Percentiles rank a stretch among this genome's conserved stretches.
phyloP scores from a whole-genome alignment of 495 filamentous ascomycete genomes.

The Neurospora sp. region DNA sequence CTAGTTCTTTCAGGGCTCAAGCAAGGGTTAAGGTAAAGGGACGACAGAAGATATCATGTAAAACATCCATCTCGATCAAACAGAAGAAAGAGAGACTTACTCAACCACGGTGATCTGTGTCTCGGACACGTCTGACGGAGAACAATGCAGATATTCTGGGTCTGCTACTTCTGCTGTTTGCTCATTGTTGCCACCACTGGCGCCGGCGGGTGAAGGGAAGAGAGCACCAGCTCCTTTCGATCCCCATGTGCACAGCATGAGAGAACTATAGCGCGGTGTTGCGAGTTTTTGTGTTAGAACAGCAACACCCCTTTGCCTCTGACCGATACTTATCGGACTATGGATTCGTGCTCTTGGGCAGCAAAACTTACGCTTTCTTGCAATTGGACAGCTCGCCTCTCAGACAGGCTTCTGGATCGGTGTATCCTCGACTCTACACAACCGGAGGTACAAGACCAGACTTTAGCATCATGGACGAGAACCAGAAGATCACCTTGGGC shows the following conservation, averaged over 20 bases:
- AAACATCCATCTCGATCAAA: background rate
- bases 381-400: conserved; percentile 16
- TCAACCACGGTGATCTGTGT: conserved; percentile 43
- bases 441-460: background rate
- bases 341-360: background rate
- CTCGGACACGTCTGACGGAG: conserved; percentile 31
- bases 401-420: conserved; percentile 24
- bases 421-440: conserved; percentile 23
- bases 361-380: conserved; percentile 20
- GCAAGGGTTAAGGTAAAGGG: background rate
- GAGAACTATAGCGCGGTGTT: conserved; percentile 29
- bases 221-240: conserved; percentile 46
- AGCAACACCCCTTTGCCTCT: background rate
- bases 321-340: background rate
- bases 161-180: background rate
- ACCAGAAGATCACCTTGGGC: background rate
- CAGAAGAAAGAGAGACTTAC: conserved; percentile 37
- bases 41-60: background rate
- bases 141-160: conserved; percentile 27
- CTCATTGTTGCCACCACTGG: background rate
- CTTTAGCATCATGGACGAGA: background rate
- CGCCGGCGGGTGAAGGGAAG: conserved; percentile 22
- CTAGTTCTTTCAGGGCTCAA: background rate
- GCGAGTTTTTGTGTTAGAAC: background rate
- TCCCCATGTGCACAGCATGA: conserved; percentile 62